Base-by-base conservation (phyloP, 352 stramenopile species). In the Albugo laibachii region DNA sequence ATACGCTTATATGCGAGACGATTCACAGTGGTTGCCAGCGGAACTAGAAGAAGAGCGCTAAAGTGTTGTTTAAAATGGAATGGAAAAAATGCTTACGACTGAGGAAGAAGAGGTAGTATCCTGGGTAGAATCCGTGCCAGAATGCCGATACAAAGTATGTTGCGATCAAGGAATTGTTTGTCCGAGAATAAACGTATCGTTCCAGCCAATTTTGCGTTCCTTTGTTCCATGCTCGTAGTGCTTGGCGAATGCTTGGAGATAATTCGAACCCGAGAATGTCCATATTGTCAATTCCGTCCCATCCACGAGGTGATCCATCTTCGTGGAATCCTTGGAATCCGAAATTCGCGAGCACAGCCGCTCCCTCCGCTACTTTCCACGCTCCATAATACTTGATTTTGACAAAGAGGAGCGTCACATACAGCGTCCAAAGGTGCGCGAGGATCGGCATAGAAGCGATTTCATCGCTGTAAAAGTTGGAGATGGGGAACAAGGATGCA, bases 41-140 rank as follows among this genome's bases (percentile, higher is more conserved):
- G 74, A 31, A 86, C 64, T 65, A 51, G 2, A 37, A 3, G 42
- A 13, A 54, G 13, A 46, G 15, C n/a, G 37, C 18, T 27, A 40
- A 36, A 14, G 31, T 6, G 18, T 41, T 15, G 24, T n/a, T 40
- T 14, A 6, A 18, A 43, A 24, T 4, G 20, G 42, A 37, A 13
- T 14, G 27, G 24, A 3, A 47, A 20, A 19, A 6, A 18, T 19
- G 68, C 64, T 53, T 57, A 72, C 62, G 37, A 34, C 61, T 82
- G 47, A 97, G 58, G 64, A 98, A 98, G 59, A 97, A 96, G 11
- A 96, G 58, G 65, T 97, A 97, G 63, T 97, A 97, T 18, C 87
- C 88, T 6, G 88, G 88, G 65, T 97, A 97, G 57, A 97, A 97
- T 18, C 92, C 92, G 63, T 97, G 92, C 92, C 92, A 97, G 56